Percentiles rank a stretch among this genome's conserved stretches.
Evolutionary conservation across 495 filamentous ascomycete species (phyloP).

Genomic region (Hapsidospora chrysogenum): DNA sequence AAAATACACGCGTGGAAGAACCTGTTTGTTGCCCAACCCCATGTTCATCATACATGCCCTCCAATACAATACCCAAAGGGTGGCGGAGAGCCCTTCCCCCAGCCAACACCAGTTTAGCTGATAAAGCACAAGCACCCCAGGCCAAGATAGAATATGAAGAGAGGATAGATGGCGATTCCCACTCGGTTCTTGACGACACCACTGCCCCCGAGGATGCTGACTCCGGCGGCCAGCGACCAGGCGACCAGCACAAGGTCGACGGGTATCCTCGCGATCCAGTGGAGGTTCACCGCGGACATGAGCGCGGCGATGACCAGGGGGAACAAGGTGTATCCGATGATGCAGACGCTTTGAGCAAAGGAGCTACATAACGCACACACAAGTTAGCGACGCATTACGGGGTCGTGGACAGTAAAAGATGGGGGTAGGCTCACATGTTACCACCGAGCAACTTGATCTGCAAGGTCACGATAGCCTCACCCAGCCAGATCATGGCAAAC

Average conservation of each 20-base stretch:
- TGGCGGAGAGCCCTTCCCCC: no score
- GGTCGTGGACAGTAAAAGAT: constrained; percentile 1
- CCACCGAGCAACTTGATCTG: constrained; percentile 96
- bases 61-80: no score
- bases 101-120: no score
- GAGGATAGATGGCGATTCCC: constrained; percentile 83
- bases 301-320: constrained; percentile 90
- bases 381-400: constrained; percentile 2
- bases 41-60: no score
- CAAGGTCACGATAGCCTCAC: constrained; percentile 90
- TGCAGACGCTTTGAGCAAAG: constrained; percentile 92
- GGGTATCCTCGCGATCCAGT: constrained; percentile 65
- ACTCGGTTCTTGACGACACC: constrained; percentile 91
- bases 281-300: constrained; percentile 65
- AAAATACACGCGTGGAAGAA: no score
- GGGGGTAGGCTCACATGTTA: constrained; percentile 71
- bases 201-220: constrained; percentile 90
- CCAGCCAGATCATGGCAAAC: constrained; percentile 92
- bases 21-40: no score
- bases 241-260: constrained; percentile 74
- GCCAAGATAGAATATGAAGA: constrained; percentile 90
- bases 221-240: constrained; percentile 88
- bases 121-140: constrained; percentile 94
- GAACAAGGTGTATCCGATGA: constrained; percentile 97
- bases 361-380: constrained; percentile 56